A percentile compares a stretch with the other conserved stretches of the same genome.
phyloP scores from a whole-genome alignment of 2,329 filamentous ascomycete species.

The Byssochlamys sp. region DNA sequence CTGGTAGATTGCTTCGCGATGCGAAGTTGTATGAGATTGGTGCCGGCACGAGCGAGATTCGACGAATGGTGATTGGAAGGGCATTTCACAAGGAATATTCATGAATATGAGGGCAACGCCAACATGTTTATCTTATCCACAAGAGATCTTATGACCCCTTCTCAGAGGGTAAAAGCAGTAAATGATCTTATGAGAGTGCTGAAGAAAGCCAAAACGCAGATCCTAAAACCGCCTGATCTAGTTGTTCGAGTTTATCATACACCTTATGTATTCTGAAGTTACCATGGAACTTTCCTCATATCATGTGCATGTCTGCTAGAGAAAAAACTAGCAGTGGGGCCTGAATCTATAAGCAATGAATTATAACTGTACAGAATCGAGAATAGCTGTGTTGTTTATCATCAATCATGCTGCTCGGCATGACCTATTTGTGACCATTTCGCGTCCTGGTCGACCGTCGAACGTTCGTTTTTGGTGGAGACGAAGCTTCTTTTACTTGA shows the following conservation, averaged over 20 bases:
- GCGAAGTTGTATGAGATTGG: constrained; percentile 90
- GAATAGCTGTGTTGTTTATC: background rate
- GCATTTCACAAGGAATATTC: constrained; percentile 81
- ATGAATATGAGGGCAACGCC: constrained; percentile 1
- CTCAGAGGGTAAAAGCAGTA: too few species aligned
- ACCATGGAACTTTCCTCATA: background rate
- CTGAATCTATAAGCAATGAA: background rate
- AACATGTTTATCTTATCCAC: background rate
- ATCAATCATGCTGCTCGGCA: background rate
- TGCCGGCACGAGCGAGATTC: constrained; percentile 86
- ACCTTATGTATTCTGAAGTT: background rate
- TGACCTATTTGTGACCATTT: background rate
- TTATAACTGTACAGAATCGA: background rate
- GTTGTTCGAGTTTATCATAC: background rate
- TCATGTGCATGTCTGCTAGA: background rate
- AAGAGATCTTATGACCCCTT: too few species aligned
- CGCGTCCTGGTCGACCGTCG: background rate
- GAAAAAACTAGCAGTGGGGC: background rate
- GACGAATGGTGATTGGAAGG: constrained; percentile 86
- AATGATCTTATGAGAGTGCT: background rate
- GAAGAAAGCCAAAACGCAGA: background rate
- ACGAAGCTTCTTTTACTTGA: background rate
- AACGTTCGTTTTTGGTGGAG: background rate
- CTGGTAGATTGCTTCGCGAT: constrained; percentile 70
- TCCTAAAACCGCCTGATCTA: background rate